Evolutionary conservation across 2,329 filamentous ascomycete genomes (phyloP).

Genomic region (Diplodia corticola): DNA sequence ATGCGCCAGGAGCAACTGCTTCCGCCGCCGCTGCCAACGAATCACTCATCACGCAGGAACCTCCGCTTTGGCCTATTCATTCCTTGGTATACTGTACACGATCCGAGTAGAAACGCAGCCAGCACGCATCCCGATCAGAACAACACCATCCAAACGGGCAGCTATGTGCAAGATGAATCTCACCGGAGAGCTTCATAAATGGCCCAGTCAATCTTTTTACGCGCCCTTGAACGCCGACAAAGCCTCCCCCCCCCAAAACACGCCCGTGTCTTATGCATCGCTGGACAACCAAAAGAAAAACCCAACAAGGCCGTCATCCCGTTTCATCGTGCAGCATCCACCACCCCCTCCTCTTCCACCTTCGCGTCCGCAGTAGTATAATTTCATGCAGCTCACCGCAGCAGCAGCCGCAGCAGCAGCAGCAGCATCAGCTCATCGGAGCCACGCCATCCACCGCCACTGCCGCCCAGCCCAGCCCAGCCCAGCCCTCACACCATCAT

Average conservation of each 20-base stretch:
- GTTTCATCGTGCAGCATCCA: not conserved
- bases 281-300: not conserved
- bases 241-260: not conserved
- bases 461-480: not conserved
- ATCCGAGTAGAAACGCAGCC: not conserved
- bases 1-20: no score
- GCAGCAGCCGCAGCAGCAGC: no score
- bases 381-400: not conserved
- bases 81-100: not conserved
- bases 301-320: not conserved
- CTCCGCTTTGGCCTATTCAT: not conserved
- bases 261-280: conserved; percentile 11
- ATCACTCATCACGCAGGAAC: not conserved
- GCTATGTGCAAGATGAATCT: not conserved
- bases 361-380: not conserved
- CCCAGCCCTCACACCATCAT: not conserved
- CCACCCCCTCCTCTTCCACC: not conserved
- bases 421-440: not conserved
- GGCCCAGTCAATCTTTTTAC: not conserved
- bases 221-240: conserved; percentile 5
- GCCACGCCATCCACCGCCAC: not conserved
- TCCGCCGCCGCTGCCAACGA: no score
- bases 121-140: not conserved
- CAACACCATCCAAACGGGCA: not conserved
- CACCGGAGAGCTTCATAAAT: not conserved